Percentiles rank a stretch among this genome's conserved stretches.
These are phyloP conservation scores for Daldinia childiae DNA, from an alignment of 495 filamentous ascomycete species.

Conservation along the genomic window DNA sequence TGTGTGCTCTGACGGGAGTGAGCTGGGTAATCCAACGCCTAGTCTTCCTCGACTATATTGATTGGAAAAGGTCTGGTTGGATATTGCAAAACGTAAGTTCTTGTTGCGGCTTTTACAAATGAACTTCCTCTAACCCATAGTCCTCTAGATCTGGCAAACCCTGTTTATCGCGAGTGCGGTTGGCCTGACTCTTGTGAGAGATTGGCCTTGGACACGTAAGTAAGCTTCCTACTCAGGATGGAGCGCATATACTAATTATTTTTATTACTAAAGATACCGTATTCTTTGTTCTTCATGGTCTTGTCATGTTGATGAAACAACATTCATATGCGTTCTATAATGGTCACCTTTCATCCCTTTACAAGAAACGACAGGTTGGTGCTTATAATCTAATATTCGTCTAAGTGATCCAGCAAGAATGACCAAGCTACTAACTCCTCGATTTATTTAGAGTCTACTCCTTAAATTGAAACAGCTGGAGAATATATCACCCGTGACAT, in stretches of 20 bases:
- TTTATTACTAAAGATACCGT: slow-evolving; percentile 50
- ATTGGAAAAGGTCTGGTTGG: slow-evolving; percentile 74
- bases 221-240: slow-evolving; percentile 46
- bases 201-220: slow-evolving; percentile 78
- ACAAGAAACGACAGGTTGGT: slow-evolving; percentile 54
- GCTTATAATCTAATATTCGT: neutral
- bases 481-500: slow-evolving; percentile 42
- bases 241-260: slow-evolving; percentile 12
- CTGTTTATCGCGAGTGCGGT: slow-evolving; percentile 66
- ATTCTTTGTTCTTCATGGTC: slow-evolving; percentile 75
- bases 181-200: slow-evolving; percentile 67
- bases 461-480: slow-evolving; percentile 51
- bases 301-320: slow-evolving; percentile 81
- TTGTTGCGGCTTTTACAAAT: neutral
- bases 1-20: slow-evolving; percentile 67
- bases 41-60: slow-evolving; percentile 61
- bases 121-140: slow-evolving; percentile 5
- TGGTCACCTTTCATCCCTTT: slow-evolving; percentile 71
- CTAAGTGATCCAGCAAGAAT: neutral
- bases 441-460: slow-evolving; percentile 35
- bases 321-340: slow-evolving; percentile 82
- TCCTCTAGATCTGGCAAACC: slow-evolving; percentile 66
- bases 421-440: slow-evolving; percentile 1
- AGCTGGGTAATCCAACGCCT: slow-evolving; percentile 68
- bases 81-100: slow-evolving; percentile 67